These are phyloP conservation scores for Auxenochlorella protothecoides DNA, from an alignment of 139 green algal species.

Conservation along the genomic window DNA sequence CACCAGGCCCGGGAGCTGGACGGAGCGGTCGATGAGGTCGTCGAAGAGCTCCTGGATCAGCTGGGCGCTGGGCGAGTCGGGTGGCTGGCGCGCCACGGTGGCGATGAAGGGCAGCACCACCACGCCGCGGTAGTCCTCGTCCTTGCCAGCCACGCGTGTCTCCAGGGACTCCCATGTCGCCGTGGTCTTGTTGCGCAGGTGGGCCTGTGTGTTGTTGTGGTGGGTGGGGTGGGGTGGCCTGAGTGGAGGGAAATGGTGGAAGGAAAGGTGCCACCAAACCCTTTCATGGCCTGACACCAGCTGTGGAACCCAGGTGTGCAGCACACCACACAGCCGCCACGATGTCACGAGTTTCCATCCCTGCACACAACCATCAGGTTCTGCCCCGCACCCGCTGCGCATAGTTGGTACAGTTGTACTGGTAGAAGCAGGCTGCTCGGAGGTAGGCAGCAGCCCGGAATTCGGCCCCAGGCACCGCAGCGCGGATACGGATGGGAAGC, in stretches of 20 bases:
- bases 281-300: too few relatives aligned
- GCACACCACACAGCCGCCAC: too few relatives aligned
- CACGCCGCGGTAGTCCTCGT: constrained; percentile 36
- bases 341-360: not conserved
- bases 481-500: too few relatives aligned
- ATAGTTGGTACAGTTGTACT: constrained; percentile 42
- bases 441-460: constrained; percentile 57
- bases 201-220: constrained; percentile 27
- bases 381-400: constrained; percentile 28
- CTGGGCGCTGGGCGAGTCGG: not conserved
- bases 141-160: constrained; percentile 36
- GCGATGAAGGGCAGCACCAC: constrained; percentile 43
- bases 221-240: constrained; percentile 1
- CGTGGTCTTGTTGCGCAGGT: constrained; percentile 67
- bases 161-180: constrained; percentile 57
- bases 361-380: not conserved
- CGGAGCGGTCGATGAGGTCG: constrained; percentile 32
- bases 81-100: constrained; percentile 1
- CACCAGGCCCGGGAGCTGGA: constrained; percentile 45
- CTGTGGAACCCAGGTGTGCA: too few relatives aligned
- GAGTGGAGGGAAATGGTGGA: not conserved
- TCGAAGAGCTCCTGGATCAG: constrained; percentile 13
- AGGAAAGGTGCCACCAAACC: not conserved
- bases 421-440: constrained; percentile 47
- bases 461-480: constrained; percentile 26